Evolutionary conservation across 345 rosid genomes (phyloP).

Genomic region (Rhizophora mangle): DNA sequence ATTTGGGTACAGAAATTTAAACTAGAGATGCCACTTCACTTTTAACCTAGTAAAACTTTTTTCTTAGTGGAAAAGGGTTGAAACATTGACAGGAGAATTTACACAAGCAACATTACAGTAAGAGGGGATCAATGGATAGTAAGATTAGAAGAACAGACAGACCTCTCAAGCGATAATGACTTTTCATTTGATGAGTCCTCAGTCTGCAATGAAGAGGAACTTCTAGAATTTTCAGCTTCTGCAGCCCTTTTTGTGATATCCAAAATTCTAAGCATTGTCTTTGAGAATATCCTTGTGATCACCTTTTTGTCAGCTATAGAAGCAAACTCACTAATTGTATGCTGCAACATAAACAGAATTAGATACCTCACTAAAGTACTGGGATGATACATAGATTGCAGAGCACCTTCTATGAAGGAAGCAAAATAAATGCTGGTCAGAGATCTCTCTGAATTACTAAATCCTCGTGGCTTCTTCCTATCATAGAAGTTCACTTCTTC

Average conservation of each 20-base stretch:
- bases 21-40: too few species aligned
- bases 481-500: too few species aligned
- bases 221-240: conserved; percentile 39
- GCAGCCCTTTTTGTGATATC: conserved; percentile 58
- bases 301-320: conserved; percentile 69
- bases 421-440: neutral
- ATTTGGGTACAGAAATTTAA: too few species aligned
- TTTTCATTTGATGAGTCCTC: conserved; percentile 44
- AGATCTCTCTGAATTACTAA: neutral
- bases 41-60: too few species aligned
- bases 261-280: conserved; percentile 70
- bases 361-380: neutral
- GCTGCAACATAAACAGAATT: conserved; percentile 41
- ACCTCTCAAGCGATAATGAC: conserved; percentile 55
- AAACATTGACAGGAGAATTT: too few species aligned
- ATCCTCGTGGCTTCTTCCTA: neutral
- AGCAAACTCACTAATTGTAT: conserved; percentile 68
- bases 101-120: too few species aligned
- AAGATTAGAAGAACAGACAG: conserved; percentile 3
- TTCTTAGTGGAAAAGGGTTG: too few species aligned
- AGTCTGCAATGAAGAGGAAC: conserved; percentile 47
- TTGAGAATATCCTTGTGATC: conserved; percentile 46
- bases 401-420: neutral
- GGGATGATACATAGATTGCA: neutral
- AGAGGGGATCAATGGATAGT: too few species aligned